Evolutionary conservation across 1,284 basidiomycete species (phyloP), one percentile per base, ranked within the genome.

Genomic region (Cryptococcus neoformans): DNA sequence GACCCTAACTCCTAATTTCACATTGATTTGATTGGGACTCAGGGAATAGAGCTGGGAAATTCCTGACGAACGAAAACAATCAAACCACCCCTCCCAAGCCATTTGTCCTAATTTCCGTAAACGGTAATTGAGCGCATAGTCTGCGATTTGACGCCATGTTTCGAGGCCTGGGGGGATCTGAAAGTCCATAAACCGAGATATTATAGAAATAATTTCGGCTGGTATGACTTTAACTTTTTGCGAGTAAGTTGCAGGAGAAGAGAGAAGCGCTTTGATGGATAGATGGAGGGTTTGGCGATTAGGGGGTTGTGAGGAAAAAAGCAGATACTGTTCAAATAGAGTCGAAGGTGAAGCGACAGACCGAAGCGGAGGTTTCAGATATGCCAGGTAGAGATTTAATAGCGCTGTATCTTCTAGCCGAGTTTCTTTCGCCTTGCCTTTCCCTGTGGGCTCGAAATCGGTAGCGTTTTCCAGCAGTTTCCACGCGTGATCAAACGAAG

Each of bases 131-230:
- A 35, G 6, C 8, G 65, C 64, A 44, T 57, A 55, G 35, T 37
- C 35, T 1, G 49, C 60, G 1, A 72, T 39, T 17, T 63, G 60
- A 7, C 67, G 62, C 54, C 59, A 67, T 12, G 69, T 67, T 44
- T 69, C 67, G 3, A 62, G 59, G 1, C 64, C 65, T 2, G 67
- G 65, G 6, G 39, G 21, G 40, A 51, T 53, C 38, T 16, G 14
- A 16, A 21, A 21, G 34, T 14, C 14, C 21, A 14, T 10, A n/a
- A 47, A 47, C 14, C 10, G 21, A 10, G 16, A 9, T 10, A 47
- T 9, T 6, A 47, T 51, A n/a, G 49, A 37, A 8, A 51, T 9
- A 4, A 51, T 11, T n/a, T 39, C 14, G 16, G 46, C 10, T 53
- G 39, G 41, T 14, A 21, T 38, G 16, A 2, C 41, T 11, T 17